These are phyloP conservation scores for Aphanoascus verrucosus DNA, from an alignment of 2,329 filamentous ascomycete species.

Conservation along the genomic window DNA sequence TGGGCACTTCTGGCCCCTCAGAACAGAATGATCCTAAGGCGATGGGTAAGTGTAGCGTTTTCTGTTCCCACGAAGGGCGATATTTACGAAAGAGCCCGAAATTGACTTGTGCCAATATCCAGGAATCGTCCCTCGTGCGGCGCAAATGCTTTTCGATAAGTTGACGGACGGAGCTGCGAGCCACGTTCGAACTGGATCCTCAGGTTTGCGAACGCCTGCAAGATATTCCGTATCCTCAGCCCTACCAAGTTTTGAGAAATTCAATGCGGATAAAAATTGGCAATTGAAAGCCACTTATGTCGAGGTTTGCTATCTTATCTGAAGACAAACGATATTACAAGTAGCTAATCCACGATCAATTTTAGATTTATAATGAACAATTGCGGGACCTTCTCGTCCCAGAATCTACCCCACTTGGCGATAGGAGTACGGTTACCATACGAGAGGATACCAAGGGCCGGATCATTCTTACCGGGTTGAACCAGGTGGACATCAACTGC, in stretches of 20 bases:
- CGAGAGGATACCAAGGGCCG: slow-evolving; percentile 90
- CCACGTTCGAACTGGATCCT: slow-evolving; percentile 54
- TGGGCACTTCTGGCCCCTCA: slow-evolving; percentile 81
- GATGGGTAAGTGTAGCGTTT: slow-evolving; percentile 56
- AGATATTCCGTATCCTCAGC: slow-evolving; percentile 55
- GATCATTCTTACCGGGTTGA: slow-evolving; percentile 83
- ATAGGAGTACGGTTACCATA: slow-evolving; percentile 74
- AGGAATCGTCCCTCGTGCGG: slow-evolving; percentile 95
- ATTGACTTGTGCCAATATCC: slow-evolving; percentile 5
- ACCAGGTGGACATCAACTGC: slow-evolving; percentile 78
- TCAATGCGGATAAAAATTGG: slow-evolving; percentile 63
- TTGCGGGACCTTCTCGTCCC: slow-evolving; percentile 79
- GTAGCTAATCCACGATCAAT: not conserved
- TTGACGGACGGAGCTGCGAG: slow-evolving; percentile 23
- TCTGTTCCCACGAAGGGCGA: not conserved
- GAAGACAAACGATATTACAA: not conserved
- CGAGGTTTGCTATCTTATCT: slow-evolving; percentile 35
- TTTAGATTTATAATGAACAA: slow-evolving; percentile 91
- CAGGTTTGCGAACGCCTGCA: slow-evolving; percentile 67
- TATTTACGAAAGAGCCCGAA: not conserved
- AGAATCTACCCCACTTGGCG: slow-evolving; percentile 56
- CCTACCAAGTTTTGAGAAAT: slow-evolving; percentile 37
- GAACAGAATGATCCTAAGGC: slow-evolving; percentile 60
- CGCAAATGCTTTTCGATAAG: slow-evolving; percentile 75
- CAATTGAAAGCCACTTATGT: slow-evolving; percentile 89